These are phyloP conservation scores for Kernera saxatilis DNA, from an alignment of 345 rosid genomes.

Conservation along the genomic window DNA sequence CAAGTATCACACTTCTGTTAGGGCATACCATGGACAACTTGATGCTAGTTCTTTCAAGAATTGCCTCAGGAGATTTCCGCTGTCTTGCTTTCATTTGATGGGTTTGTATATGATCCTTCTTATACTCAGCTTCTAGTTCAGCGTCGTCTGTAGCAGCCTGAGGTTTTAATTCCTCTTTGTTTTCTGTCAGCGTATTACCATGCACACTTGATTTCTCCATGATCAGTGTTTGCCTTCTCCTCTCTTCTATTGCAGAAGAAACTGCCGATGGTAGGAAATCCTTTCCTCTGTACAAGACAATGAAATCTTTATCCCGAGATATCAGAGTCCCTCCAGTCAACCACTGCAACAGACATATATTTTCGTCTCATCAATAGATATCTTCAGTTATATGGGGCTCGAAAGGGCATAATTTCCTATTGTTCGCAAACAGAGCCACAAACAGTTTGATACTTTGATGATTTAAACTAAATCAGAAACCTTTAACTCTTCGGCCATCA, in stretches of 20 bases:
- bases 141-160: slow-evolving; percentile 9
- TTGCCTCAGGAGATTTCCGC: slow-evolving; percentile 41
- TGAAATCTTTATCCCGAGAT: slow-evolving; percentile 74
- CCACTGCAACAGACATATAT: slow-evolving; percentile 49
- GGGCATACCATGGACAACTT: slow-evolving; percentile 68
- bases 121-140: slow-evolving; percentile 20
- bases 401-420: background rate
- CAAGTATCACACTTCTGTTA: slow-evolving; percentile 15
- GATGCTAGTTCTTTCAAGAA: slow-evolving; percentile 47
- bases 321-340: slow-evolving; percentile 85
- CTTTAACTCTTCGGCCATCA: slow-evolving; percentile 92
- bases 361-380: slow-evolving; percentile 20
- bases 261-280: slow-evolving; percentile 88
- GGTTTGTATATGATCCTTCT: slow-evolving; percentile 21
- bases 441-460: background rate
- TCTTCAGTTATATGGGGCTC: slow-evolving; percentile 1
- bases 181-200: slow-evolving; percentile 14
- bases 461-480: slow-evolving; percentile 35
- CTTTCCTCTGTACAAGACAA: slow-evolving; percentile 87
- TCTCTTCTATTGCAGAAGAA: slow-evolving; percentile 77
- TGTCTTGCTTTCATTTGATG: slow-evolving; percentile 30
- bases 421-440: background rate
- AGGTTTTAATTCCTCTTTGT: slow-evolving; percentile 20
- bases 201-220: slow-evolving; percentile 31
- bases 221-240: slow-evolving; percentile 45